Evolutionary conservation across 495 filamentous ascomycete species (phyloP), one percentile per base, ranked within the genome.

Genomic region (Penicillium desertorum): DNA sequence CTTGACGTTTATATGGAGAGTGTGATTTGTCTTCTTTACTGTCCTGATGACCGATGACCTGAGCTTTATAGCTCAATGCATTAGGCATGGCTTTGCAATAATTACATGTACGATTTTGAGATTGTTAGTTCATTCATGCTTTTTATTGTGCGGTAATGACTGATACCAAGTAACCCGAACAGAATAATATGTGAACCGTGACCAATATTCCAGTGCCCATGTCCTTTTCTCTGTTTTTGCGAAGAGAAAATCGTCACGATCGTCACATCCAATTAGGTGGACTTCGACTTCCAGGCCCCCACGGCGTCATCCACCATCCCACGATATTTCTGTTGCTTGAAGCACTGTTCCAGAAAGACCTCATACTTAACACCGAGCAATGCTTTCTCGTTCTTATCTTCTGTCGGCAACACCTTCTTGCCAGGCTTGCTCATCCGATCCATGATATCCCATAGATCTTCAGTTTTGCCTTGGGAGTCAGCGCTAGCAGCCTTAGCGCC

Each of bases 371-470:
- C 86, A 59, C 83, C 73, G 52, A 98, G 72, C 56, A 98, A 73
- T 64, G 84, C 87, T 80, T 88, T 91, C 79, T 93, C 86, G 29
- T 81, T 83, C 45, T 62, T 62, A 66, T 95, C 83, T 20, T 75
- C 81, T 0, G 81, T 83, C 16, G 93, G 89, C 71, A 83, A 75
- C 3, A 96, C 85, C 54, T 89, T 83, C 67, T 84, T 88, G n/a
- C 94, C 93, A 23, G 90, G 87, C 76, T 96, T 96, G 73, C 86
- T 92, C 88, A 96, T 96, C 34, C 92, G 85, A 71, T 94, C 89
- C 94, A 98, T 98, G 65, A 98, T 96, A 53, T 84, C 81, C 94
- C 93, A 98, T 56, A 98, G 75, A 42, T 85, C 82, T 75, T 96
- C 92, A 1, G 87, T 92, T 57, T 85, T 84, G 12, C 93, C 93